These are phyloP conservation scores for Kodamaea sp. DNA, from an alignment of 1,139 yeast species.

Conservation along the genomic window DNA sequence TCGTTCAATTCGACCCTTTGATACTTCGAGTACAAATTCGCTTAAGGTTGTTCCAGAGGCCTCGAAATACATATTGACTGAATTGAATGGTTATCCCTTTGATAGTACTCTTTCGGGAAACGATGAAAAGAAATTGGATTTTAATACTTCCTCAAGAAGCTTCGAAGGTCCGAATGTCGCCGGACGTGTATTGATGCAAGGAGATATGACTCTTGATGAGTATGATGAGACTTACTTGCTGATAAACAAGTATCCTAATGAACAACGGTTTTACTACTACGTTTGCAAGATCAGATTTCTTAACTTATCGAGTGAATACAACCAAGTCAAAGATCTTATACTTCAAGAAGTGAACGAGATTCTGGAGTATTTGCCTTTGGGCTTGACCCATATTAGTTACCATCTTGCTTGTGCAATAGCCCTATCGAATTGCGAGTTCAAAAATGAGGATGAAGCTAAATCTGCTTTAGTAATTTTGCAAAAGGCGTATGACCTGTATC, in stretches of 20 bases:
- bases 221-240: slow-evolving; percentile 12
- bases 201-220: slow-evolving; percentile 18
- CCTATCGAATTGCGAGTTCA: slow-evolving; percentile 11
- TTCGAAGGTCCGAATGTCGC: slow-evolving; percentile 12
- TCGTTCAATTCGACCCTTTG: slow-evolving; percentile 19
- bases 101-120: slow-evolving; percentile 4
- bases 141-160: not conserved
- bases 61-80: slow-evolving; percentile 18
- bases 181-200: slow-evolving; percentile 16
- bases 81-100: slow-evolving; percentile 20
- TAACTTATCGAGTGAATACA: slow-evolving; percentile 17
- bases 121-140: slow-evolving; percentile 2
- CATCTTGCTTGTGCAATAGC: slow-evolving; percentile 21
- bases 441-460: slow-evolving; percentile 6
- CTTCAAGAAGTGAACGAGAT: slow-evolving; percentile 16
- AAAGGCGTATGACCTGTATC: slow-evolving; percentile 23
- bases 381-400: slow-evolving; percentile 27
- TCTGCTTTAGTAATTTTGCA: slow-evolving; percentile 12
- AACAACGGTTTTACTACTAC: slow-evolving; percentile 7
- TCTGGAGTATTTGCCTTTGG: slow-evolving; percentile 23
- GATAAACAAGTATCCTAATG: slow-evolving; percentile 6
- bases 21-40: slow-evolving; percentile 11
- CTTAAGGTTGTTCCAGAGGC: slow-evolving; percentile 18
- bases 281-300: slow-evolving; percentile 10
- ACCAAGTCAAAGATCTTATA: slow-evolving; percentile 25